Conservation (phyloP, 2,329 filamentous ascomycete species). For the Fusarium sp. region DNA sequence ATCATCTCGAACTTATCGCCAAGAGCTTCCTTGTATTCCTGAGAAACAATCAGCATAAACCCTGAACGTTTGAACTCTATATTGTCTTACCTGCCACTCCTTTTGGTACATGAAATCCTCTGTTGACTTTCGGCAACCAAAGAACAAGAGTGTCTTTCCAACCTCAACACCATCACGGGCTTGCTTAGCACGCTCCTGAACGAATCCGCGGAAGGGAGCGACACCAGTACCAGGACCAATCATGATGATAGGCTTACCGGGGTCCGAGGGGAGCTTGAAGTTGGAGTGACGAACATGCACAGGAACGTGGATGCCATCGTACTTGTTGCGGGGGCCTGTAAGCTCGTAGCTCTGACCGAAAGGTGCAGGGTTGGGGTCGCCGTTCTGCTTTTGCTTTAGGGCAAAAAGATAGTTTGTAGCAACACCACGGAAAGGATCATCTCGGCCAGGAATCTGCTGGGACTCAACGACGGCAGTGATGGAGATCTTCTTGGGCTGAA, state of each 20-base stretch:
- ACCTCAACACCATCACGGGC: conserved; percentile 83
- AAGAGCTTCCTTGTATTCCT: conserved; percentile 85
- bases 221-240: conserved; percentile 96
- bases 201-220: conserved; percentile 93
- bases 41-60: conserved; percentile 39
- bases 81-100: conserved; percentile 84
- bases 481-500: conserved; percentile 93
- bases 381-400: conserved; percentile 96
- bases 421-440: conserved; percentile 87
- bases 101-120: conserved; percentile 94
- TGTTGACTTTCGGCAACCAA: conserved; percentile 85
- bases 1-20: conserved; percentile 91
- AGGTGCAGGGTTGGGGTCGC: conserved; percentile 80
- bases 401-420: conserved; percentile 97
- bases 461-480: conserved; percentile 96
- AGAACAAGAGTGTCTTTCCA: conserved; percentile 90
- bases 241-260: conserved; percentile 93
- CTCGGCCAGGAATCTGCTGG: conserved; percentile 78
- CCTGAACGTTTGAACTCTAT: no score
- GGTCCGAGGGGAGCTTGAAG: conserved; percentile 98
- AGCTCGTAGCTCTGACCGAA: conserved; percentile 89
- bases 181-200: conserved; percentile 90
- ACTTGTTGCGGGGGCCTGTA: conserved; percentile 92
- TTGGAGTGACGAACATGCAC: conserved; percentile 98
- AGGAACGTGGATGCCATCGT: conserved; percentile 92